Percentiles rank a stretch among this genome's conserved stretches.
phyloP scores from a whole-genome alignment of 2,329 filamentous ascomycete genomes.

The Fusarium sp. region DNA sequence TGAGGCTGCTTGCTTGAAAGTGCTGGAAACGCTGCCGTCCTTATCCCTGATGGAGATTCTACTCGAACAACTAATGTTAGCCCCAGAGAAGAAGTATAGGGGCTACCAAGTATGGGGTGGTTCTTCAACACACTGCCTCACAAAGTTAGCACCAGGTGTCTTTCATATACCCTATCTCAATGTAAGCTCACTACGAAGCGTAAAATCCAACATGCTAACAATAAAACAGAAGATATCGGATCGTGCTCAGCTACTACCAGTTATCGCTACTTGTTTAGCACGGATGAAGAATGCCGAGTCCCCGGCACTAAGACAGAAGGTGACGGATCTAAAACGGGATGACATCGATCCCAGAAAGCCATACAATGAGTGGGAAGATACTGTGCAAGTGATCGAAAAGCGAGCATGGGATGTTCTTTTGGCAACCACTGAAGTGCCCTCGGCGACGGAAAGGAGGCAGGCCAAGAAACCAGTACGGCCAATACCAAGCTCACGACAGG shows the following conservation, averaged over 20 bases:
- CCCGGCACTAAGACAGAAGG: constrained; percentile 45
- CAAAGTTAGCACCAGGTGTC: constrained; percentile 47
- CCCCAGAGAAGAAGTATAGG: constrained; percentile 34
- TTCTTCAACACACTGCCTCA: constrained; percentile 38
- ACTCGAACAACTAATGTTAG: constrained; percentile 43
- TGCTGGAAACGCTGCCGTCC: constrained; percentile 14
- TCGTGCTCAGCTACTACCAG: constrained; percentile 41
- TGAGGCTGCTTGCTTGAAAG: not conserved
- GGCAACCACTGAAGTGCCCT: constrained; percentile 22
- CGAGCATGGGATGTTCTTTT: constrained; percentile 42
- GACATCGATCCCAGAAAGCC: not conserved
- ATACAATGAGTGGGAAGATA: not conserved
- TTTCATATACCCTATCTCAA: constrained; percentile 50
- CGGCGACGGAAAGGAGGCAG: constrained; percentile 2
- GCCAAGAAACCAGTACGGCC: not conserved
- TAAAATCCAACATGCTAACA: constrained; percentile 10
- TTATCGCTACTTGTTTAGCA: constrained; percentile 45
- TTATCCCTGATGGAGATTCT: constrained; percentile 31
- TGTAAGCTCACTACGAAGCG: constrained; percentile 31
- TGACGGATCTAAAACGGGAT: constrained; percentile 17
- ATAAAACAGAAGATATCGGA: constrained; percentile 39
- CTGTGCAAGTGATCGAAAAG: constrained; percentile 28
- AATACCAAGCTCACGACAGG: not conserved
- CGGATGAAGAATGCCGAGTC: constrained; percentile 49
- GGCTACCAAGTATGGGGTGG: constrained; percentile 33